Evolutionary conservation across 352 stramenopile species (phyloP), one percentile per base, ranked within the genome.

Genomic region (Phytophthora melonis): DNA sequence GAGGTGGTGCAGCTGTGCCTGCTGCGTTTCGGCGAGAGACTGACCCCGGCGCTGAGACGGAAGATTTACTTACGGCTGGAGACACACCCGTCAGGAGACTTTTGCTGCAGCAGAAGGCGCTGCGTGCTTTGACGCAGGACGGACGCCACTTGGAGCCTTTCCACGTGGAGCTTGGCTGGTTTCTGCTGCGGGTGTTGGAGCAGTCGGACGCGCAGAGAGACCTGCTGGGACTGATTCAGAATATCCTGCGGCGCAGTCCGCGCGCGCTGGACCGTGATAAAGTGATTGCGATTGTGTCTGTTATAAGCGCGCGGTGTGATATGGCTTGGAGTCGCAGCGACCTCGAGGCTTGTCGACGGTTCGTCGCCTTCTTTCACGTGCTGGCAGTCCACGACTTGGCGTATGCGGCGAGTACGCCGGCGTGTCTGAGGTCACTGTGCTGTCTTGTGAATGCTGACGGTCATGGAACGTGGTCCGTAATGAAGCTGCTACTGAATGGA

Each of bases 361-460:
- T 86, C 32, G 78, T 95, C 8, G 80, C 77, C 19, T 97, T 95
- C 77, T 94, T 93, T 58, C 84, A 94, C 47, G 81, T 94, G 16
- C 49, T 97, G 1, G 84, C 82, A 32, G 84, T 79, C 0, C 81
- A 93, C 59, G 77, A 83, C 16, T 71, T 93, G 7, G 89, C 91
- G 14, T 78, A 82, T 54, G 88, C 85, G 1, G 84, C 88, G 7
- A 89, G 83, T 18, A 88, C 81, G 1, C 83, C 85, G 3, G 80
- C 70, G 4, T 94, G 86, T 65, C 70, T 97, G 25, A 81, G 84
- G 19, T 94, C 90, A 13, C 68, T 97, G 3, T 95, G 90, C 61
- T 94, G 86, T 58, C 84, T 97, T 63, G 89, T 95, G 9, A 97
- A 97, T 61, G 85, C 85, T 8, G 89, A 96, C 59, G 88, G 88